Percentiles rank a stretch among this genome's conserved stretches.
phyloP scores from a whole-genome alignment of 257 asterid species.

The Orobanche coerulescens region DNA sequence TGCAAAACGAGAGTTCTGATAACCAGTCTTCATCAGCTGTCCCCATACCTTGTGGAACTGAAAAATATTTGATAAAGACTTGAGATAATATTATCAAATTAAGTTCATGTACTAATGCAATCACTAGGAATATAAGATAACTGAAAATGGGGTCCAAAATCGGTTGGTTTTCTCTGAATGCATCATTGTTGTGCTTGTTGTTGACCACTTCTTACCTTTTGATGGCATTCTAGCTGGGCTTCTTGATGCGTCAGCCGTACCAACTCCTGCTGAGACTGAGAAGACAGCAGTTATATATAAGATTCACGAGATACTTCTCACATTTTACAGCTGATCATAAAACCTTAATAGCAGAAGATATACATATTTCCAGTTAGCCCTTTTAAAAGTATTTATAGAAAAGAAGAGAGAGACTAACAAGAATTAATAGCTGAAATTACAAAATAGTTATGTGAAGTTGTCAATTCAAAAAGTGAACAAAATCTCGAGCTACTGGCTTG shows the following conservation, averaged over 20 bases:
- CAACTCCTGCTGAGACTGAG: constrained; percentile 56
- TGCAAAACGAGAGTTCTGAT: constrained; percentile 93
- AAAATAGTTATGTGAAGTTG: background rate
- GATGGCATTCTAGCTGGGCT: constrained; percentile 72
- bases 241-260: constrained; percentile 64
- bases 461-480: background rate
- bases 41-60: constrained; percentile 99
- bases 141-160: background rate
- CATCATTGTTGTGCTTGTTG: constrained; percentile 31
- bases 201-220: constrained; percentile 48
- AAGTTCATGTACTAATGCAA: background rate
- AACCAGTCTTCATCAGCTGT: constrained; percentile 94
- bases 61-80: constrained; percentile 19
- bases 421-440: background rate
- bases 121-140: background rate
- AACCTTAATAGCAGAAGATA: background rate
- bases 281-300: background rate
- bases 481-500: background rate
- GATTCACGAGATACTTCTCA: background rate
- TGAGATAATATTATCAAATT: no score
- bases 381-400: background rate
- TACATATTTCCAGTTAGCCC: constrained; percentile 1
- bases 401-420: background rate
- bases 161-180: background rate
- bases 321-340: background rate